Base-by-base conservation (phyloP, 345 rosid species). In the Cardiospermum halicacabum region DNA sequence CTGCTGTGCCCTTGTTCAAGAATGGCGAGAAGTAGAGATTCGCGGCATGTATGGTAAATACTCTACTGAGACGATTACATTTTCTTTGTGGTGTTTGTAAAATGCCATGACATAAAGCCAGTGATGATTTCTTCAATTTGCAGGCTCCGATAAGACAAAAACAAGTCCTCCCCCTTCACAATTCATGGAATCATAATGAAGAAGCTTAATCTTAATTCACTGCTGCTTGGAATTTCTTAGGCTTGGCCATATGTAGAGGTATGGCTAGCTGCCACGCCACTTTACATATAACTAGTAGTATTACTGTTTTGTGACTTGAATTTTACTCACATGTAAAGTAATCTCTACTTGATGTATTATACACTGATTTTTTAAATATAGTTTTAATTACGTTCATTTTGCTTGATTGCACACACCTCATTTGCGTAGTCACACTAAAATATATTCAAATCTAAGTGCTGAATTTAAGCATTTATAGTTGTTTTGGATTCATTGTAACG, bases 1-100 rank as follows among this genome's bases (percentile, higher is more conserved):
- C 76, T 94, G 99, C 72, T 94, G 99, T 59, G 93, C 99, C 28
- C 97, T 94, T 31, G 97, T 94, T 64, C 99, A 91, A 87, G 99
- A 94, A 78, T 87, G 84, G 75, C 84, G 99, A 69, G 97, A 94
- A 84, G 91, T 94, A 27, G 96, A 94, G 79, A 82, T 83, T 64
- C 95, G 97, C 25, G 90, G 96, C 36, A 78, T 70, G 53, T 77
- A 84, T 39, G 96, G 97, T 87, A 80, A 50, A 76, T 68, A 37
- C 49, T 10, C 3, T 62, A 7, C n/a, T n/a, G 30, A 13, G 24
- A 7, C 32, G n/a, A 18, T 19, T 18, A 57, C 3, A 2, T 32
- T 3, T 47, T 47, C 19, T 47, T 21, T 47, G 24, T 1, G 51
- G 19, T n/a, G 47, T 40, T 47, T 12, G 36, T 15, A 1, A 11